A percentile compares a stretch with the other conserved stretches of the same genome.
phyloP scores from a whole-genome alignment of 768 basidiomycete genomes.

The Panellus pusillus region DNA sequence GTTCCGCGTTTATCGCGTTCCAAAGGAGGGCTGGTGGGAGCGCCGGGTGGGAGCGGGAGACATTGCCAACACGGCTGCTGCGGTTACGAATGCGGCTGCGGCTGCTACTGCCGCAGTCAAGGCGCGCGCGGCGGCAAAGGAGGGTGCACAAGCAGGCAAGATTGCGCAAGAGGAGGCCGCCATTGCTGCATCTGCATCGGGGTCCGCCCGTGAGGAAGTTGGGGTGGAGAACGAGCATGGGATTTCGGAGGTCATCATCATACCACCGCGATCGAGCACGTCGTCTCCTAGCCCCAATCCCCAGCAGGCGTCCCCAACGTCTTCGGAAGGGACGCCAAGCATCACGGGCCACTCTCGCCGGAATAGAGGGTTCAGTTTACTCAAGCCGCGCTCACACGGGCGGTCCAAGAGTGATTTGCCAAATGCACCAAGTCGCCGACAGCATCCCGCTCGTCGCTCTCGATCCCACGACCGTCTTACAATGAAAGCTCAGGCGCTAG shows the following conservation, averaged over 20 bases:
- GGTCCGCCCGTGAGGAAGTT: background rate
- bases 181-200: slow-evolving; percentile 2
- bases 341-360: slow-evolving; percentile 38
- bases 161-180: slow-evolving; percentile 27
- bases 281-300: slow-evolving; percentile 10
- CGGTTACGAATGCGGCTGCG: slow-evolving; percentile 24
- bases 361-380: slow-evolving; percentile 41
- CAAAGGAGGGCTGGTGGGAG: slow-evolving; percentile 71
- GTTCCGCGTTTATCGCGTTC: slow-evolving; percentile 71
- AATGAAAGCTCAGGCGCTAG: slow-evolving; percentile 15
- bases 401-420: slow-evolving; percentile 42
- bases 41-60: slow-evolving; percentile 73
- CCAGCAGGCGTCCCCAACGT: slow-evolving; percentile 3
- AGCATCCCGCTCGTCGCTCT: slow-evolving; percentile 34
- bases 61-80: slow-evolving; percentile 32
- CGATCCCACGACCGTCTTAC: slow-evolving; percentile 29
- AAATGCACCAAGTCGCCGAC: slow-evolving; percentile 18
- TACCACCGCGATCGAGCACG: slow-evolving; percentile 18
- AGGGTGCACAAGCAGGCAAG: slow-evolving; percentile 28
- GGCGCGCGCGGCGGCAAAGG: slow-evolving; percentile 18
- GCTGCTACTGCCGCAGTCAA: slow-evolving; percentile 24
- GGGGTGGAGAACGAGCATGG: slow-evolving; percentile 22
- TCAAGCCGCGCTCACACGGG: slow-evolving; percentile 44
- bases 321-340: slow-evolving; percentile 5
- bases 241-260: slow-evolving; percentile 22